Evolutionary conservation across 345 rosid species (phyloP).

Genomic region (Syzygium oleosum): DNA sequence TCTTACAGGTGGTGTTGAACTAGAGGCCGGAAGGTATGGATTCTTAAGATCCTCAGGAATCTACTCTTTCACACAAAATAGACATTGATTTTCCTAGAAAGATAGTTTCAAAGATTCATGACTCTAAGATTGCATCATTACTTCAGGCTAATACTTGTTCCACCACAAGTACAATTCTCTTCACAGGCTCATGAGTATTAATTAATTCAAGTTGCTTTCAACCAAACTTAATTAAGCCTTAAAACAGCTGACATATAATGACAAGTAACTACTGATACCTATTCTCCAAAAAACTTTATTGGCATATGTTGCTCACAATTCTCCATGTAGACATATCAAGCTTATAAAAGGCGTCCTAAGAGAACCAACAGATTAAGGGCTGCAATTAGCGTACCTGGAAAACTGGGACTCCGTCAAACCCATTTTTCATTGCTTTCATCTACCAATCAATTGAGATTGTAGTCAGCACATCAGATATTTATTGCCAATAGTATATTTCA

Average conservation of each 20-base stretch:
- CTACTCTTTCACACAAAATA: neutral
- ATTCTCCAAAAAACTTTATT: neutral
- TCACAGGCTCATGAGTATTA: neutral
- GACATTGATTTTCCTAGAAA: neutral
- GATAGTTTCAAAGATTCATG: neutral
- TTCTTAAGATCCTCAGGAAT: neutral
- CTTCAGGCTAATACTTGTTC: neutral
- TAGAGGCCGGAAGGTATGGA: neutral
- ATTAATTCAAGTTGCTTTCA: neutral
- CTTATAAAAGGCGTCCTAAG: neutral
- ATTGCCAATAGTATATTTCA: neutral
- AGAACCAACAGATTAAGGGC: neutral
- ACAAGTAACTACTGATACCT: neutral
- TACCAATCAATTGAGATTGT: slow-evolving; percentile 14
- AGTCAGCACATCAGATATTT: neutral
- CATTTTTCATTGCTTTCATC: slow-evolving; percentile 53
- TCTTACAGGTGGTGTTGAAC: neutral
- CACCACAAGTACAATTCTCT: neutral
- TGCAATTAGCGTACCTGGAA: slow-evolving; percentile 54
- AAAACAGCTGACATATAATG: neutral
- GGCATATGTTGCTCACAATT: neutral
- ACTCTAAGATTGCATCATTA: neutral
- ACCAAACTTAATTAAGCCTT: neutral
- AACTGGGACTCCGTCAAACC: slow-evolving; percentile 96
- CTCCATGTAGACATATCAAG: neutral